A percentile compares a stretch with the other conserved stretches of the same genome.
These are phyloP conservation scores for Gymnopilus junonius DNA, from an alignment of 768 basidiomycete species.

Conservation along the genomic window DNA sequence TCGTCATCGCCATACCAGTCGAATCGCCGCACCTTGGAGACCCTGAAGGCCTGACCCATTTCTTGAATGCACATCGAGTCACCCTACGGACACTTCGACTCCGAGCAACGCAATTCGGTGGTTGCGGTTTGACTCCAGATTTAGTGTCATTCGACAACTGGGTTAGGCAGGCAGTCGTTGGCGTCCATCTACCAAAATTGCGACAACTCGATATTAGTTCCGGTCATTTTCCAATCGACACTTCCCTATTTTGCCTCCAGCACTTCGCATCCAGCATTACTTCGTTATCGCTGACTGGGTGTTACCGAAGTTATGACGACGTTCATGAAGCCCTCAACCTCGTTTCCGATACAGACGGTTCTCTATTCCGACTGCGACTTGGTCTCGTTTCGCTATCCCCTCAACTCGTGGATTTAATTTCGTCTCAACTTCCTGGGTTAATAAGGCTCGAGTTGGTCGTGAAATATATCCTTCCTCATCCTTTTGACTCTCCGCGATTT, in stretches of 20 bases:
- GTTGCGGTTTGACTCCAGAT: slow-evolving; percentile 33
- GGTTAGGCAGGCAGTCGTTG: slow-evolving; percentile 35
- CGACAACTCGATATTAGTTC: slow-evolving; percentile 40
- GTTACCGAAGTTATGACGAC: slow-evolving; percentile 39
- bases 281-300: slow-evolving; percentile 43
- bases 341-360: slow-evolving; percentile 22
- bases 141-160: slow-evolving; percentile 40
- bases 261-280: slow-evolving; percentile 39
- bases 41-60: slow-evolving; percentile 38
- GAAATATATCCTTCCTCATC: slow-evolving; percentile 39
- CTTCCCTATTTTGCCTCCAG: slow-evolving; percentile 36
- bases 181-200: slow-evolving; percentile 30
- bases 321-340: slow-evolving; percentile 34
- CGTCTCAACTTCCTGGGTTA: slow-evolving; percentile 38
- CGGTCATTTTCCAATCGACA: slow-evolving; percentile 39
- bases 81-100: slow-evolving; percentile 42
- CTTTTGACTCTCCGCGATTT: slow-evolving; percentile 16
- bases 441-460: slow-evolving; percentile 42
- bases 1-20: slow-evolving; percentile 45
- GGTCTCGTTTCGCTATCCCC: slow-evolving; percentile 47
- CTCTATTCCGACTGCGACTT: slow-evolving; percentile 39
- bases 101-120: slow-evolving; percentile 47
- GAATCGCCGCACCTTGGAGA: slow-evolving; percentile 46
- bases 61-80: slow-evolving; percentile 39
- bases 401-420: slow-evolving; percentile 45